phyloP scores from a whole-genome alignment of 1,139 yeast genomes.

The Hansenula lynferdii region DNA sequence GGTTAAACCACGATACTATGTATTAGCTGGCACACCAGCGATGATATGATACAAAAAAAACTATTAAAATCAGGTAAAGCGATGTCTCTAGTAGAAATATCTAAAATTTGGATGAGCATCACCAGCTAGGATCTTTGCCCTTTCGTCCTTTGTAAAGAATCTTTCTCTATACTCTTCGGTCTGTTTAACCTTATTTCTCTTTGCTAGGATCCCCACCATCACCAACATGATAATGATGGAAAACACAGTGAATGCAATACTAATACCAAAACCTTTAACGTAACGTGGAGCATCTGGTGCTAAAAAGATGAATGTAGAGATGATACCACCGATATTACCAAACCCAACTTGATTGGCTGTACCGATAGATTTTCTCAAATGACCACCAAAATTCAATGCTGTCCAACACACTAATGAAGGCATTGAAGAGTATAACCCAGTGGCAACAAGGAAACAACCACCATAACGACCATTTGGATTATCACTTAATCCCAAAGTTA shows the following conservation, averaged over 20 bases:
- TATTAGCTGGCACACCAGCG: background rate
- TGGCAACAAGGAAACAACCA: slow-evolving; percentile 64
- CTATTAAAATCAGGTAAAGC: background rate
- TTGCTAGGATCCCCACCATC: slow-evolving; percentile 37
- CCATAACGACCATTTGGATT: slow-evolving; percentile 48
- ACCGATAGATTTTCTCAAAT: slow-evolving; percentile 64
- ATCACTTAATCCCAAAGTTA: slow-evolving; percentile 37
- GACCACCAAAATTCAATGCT: slow-evolving; percentile 57
- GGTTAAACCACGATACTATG: too few relatives aligned
- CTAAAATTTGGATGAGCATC: slow-evolving; percentile 62
- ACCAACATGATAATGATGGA: slow-evolving; percentile 40
- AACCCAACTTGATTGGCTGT: slow-evolving; percentile 77
- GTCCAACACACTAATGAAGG: slow-evolving; percentile 73
- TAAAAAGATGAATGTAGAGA: slow-evolving; percentile 49
- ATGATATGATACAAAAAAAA: background rate
- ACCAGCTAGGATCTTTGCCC: slow-evolving; percentile 44
- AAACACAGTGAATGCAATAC: slow-evolving; percentile 47
- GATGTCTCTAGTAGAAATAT: slow-evolving; percentile 25
- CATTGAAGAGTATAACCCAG: slow-evolving; percentile 70
- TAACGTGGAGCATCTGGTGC: slow-evolving; percentile 29
- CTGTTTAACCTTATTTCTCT: slow-evolving; percentile 39
- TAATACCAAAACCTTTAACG: slow-evolving; percentile 37
- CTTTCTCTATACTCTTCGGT: slow-evolving; percentile 31
- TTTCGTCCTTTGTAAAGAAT: slow-evolving; percentile 40
- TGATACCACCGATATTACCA: slow-evolving; percentile 81